Conservation (phyloP, 208 protist species). For the Wallacemonas sp. region DNA sequence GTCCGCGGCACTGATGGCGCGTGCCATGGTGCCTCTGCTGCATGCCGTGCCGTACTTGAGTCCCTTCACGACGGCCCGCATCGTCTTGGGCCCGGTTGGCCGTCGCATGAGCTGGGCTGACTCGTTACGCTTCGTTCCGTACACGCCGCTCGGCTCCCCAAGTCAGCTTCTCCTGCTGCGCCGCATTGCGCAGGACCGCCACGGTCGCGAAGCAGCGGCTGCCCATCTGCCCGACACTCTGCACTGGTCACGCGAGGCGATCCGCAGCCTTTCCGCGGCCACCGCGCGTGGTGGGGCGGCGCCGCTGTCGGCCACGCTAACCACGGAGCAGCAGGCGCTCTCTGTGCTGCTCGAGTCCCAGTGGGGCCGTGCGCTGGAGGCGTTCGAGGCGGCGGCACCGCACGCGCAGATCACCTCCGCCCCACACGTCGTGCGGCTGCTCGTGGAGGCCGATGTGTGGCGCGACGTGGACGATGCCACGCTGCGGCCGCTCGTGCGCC, state of each 20-base stretch:
- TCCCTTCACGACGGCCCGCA: constrained; percentile 38
- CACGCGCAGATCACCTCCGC: constrained; percentile 50
- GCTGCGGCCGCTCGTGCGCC: constrained; percentile 41
- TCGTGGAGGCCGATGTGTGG: constrained; percentile 58
- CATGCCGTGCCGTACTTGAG: constrained; percentile 49
- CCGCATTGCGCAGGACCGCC: constrained; percentile 39
- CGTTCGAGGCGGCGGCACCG: constrained; percentile 25
- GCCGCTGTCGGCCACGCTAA: constrained; percentile 1
- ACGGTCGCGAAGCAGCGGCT: constrained; percentile 26
- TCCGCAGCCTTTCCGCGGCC: constrained; percentile 14
- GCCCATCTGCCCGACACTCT: constrained; percentile 1
- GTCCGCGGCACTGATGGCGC: too few relatives aligned
- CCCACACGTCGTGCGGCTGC: constrained; percentile 56
- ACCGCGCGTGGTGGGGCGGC: constrained; percentile 1
- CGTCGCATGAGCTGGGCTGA: constrained; percentile 45
- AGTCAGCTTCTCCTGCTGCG: constrained; percentile 61
- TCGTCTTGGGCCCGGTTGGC: constrained; percentile 45
- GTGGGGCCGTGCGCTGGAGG: constrained; percentile 49
- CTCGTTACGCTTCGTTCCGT: constrained; percentile 63
- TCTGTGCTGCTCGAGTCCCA: constrained; percentile 46
- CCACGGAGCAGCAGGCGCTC: constrained; percentile 39
- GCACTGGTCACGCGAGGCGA: neutral
- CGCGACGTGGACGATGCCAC: constrained; percentile 26
- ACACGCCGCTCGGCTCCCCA: constrained; percentile 46
- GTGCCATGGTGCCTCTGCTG: constrained; percentile 41